Conservation (phyloP, 345 rosid species). For the Brassica incana region DNA sequence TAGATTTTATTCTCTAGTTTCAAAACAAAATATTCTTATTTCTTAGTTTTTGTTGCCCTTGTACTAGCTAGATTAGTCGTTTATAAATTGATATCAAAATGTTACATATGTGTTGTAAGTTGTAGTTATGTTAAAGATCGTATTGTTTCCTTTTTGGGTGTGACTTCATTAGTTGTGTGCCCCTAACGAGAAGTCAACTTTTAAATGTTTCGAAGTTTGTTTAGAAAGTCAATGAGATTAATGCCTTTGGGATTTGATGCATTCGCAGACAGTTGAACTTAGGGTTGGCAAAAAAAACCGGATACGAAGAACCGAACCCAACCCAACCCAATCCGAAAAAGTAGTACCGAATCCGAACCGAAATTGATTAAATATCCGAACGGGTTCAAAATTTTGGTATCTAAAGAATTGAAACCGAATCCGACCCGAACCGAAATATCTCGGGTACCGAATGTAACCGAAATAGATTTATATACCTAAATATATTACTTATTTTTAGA, state of each 20-base stretch:
- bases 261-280: background rate
- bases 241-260: background rate
- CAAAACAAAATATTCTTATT: background rate
- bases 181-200: slow-evolving; percentile 28
- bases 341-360: too few relatives aligned
- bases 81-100: background rate
- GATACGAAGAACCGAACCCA: too few relatives aligned
- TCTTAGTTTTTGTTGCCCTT: background rate
- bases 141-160: slow-evolving; percentile 28
- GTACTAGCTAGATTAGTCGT: background rate
- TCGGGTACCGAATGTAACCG: too few relatives aligned
- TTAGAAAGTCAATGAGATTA: slow-evolving; percentile 1
- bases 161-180: slow-evolving; percentile 26
- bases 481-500: too few relatives aligned
- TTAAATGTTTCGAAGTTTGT: background rate
- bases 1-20: too few relatives aligned
- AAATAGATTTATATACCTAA: too few relatives aligned
- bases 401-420: too few relatives aligned
- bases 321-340: too few relatives aligned
- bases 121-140: background rate
- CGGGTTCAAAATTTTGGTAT: too few relatives aligned
- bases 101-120: background rate
- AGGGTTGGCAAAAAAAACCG: too few relatives aligned
- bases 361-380: too few relatives aligned
- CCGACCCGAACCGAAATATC: too few relatives aligned